Evolutionary conservation across 441 rosid species (phyloP).

Genomic region (Mallotus japonicus): DNA sequence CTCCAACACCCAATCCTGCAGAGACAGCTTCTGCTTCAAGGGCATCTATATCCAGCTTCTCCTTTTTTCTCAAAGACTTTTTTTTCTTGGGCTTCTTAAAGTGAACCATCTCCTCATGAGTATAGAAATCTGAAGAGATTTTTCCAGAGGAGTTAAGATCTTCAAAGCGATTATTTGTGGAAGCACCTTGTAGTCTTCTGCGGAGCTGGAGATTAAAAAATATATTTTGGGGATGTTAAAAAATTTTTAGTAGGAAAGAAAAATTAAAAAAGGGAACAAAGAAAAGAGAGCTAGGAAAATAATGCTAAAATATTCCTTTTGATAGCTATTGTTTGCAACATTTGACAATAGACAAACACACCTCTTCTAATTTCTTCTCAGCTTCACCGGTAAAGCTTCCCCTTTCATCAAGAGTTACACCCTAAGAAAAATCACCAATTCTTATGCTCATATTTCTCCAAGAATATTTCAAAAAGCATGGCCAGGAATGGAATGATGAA

Average conservation of each 20-base stretch:
- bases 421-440: constrained; percentile 38
- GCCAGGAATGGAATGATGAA: neutral
- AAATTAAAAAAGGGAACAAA: neutral
- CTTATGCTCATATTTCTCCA: neutral
- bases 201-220: constrained; percentile 55
- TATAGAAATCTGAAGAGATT: constrained; percentile 74
- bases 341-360: constrained; percentile 24
- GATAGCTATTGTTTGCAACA: neutral
- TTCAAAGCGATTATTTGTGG: constrained; percentile 50
- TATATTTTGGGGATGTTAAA: neutral
- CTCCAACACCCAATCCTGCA: constrained; percentile 77
- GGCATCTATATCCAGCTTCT: constrained; percentile 79
- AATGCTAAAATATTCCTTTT: neutral
- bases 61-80: constrained; percentile 79
- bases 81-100: constrained; percentile 94
- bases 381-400: constrained; percentile 89
- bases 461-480: neutral
- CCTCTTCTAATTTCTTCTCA: constrained; percentile 94
- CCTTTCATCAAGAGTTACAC: constrained; percentile 71
- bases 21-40: constrained; percentile 94
- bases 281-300: neutral
- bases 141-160: constrained; percentile 66
- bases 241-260: neutral
- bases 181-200: constrained; percentile 66
- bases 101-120: constrained; percentile 81